Percentiles rank a stretch among this genome's conserved stretches.
phyloP scores from a whole-genome alignment of 129 eudicot genomes.

The Chrysanthemum seticuspe region DNA sequence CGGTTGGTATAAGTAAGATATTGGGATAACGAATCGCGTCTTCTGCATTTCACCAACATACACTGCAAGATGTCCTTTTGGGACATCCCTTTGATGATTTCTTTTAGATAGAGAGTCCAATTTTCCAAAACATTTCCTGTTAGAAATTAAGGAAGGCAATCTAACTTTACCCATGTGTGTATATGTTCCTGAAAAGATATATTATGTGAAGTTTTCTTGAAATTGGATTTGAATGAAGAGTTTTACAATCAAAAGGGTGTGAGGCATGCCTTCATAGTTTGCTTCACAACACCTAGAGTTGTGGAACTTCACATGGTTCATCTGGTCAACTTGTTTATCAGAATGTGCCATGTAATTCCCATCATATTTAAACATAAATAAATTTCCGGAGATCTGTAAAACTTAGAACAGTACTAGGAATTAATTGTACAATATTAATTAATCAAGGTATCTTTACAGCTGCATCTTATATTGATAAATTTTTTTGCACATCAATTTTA shows the following conservation, averaged over 20 bases:
- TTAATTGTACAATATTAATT: too few species aligned
- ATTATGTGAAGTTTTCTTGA: background rate
- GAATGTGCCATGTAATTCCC: too few species aligned
- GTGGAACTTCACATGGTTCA: too few species aligned
- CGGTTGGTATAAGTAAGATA: slow-evolving; percentile 26
- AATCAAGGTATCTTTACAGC: too few species aligned
- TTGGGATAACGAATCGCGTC: slow-evolving; percentile 27
- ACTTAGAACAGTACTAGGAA: too few species aligned
- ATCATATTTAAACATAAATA: too few species aligned
- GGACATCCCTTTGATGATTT: slow-evolving; percentile 19
- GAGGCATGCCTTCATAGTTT: slow-evolving; percentile 5
- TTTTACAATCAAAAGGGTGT: background rate
- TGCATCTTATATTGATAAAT: too few species aligned
- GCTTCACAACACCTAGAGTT: too few species aligned
- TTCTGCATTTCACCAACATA: slow-evolving; percentile 30
- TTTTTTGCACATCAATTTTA: too few species aligned
- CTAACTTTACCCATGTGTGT: slow-evolving; percentile 15
- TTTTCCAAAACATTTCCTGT: slow-evolving; percentile 15
- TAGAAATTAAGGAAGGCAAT: slow-evolving; percentile 16
- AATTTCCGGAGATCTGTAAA: too few species aligned
- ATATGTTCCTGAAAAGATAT: too few species aligned
- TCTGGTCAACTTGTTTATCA: too few species aligned
- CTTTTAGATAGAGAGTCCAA: slow-evolving; percentile 7
- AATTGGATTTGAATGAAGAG: background rate
- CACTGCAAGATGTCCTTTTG: slow-evolving; percentile 34